Base-by-base conservation (phyloP, 2,329 filamentous ascomycete genomes). In the Xylariaceae sp. region DNA sequence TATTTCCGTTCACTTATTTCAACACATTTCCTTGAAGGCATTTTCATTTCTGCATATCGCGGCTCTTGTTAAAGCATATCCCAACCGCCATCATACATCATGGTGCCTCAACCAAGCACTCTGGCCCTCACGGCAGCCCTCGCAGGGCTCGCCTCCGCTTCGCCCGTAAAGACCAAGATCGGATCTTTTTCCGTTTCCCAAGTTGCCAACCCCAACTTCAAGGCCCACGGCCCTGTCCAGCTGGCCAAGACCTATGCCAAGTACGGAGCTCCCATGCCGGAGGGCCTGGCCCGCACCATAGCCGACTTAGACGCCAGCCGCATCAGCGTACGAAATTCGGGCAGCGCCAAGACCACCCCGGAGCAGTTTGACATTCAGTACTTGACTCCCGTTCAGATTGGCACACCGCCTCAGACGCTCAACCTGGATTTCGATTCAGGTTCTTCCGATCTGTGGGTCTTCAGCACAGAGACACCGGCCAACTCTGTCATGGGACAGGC, bases 401-500 rank as follows among this genome's bases (percentile, higher is more conserved):
- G 69, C 18, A 69, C 63, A 1, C 68, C 68, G 23, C 59, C 66
- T 11, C 66, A 70, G 60, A 40, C 41, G 6, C 60, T 71, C 9
- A 66, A 68, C 53, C 57, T 71, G 1, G 68, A 70, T 47, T 63
- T 71, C 44, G 69, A 71, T 55, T 65, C 67, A 6, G 68, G 68
- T 32, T 70, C 68, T 10, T 67, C 68, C 4, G 68, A 70, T 37
- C 62, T 71, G 7, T 71, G 69, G 69, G 69, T 70, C 20, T 70
- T 70, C 62, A 67, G 66, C 57, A 62, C 58, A 21, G 50, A 61
- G 50, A 60, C 62, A 8, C 15, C 42, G 2, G 44, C 52, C 16
- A 46, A 51, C 4, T 24, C 26, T 11, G 56, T 63, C 30, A 56
- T 55, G 21, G 64, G 65, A n/a, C 67, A 70, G 49, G 37, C 53